Base-by-base conservation (phyloP, 2,329 filamentous ascomycete genomes). In the Tolypocladium tropicale region DNA sequence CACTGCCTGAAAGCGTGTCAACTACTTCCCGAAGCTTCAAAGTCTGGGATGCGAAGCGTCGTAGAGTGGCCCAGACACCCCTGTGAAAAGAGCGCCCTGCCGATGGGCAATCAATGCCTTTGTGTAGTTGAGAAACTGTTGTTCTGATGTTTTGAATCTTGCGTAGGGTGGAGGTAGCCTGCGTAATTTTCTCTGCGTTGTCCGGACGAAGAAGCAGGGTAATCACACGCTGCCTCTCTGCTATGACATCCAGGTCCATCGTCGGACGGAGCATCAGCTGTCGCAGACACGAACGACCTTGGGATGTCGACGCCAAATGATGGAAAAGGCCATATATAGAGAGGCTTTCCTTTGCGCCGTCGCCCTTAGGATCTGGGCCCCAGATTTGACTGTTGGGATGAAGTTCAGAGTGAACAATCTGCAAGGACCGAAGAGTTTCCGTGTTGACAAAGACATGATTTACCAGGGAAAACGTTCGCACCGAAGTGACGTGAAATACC, bases 251-350 rank as follows among this genome's bases (percentile, higher is more conserved):
- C 0, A 89, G 66, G 58, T 94, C 80, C 30, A 85, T 75, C 33
- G 84, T 89, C 25, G 94, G 94, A 0, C 88, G 84, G 9, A 96
- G 74, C 61, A 99, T 94, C 53, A 88, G 80, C 63, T 89, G 86
- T n/a, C 89, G 85, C 6, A 99, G 77, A 48, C 81, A 78, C 30
- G 74, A 66, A 62, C 84, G 90, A 0, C 94, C 94, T 67, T 96
- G 91, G 1, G 88, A 80, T 4, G 91, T 96, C 55, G 80, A 80
- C 30, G 88, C 84, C 33, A 94, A 74, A 55, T 83, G 78, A 57
- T 87, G 83, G 59, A 96, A 95, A 0, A 97, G 74, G 0, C 89
- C 92, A 68, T 88, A 96, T 0, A 96, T 74, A 0, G 90, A 97
- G 1, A 94, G 77, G 18, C 84, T 88, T 72, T 95, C 91, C 68